These are phyloP conservation scores for Tolypocladium ophioglossoides DNA, from an alignment of 2,329 filamentous ascomycete species.

Conservation along the genomic window DNA sequence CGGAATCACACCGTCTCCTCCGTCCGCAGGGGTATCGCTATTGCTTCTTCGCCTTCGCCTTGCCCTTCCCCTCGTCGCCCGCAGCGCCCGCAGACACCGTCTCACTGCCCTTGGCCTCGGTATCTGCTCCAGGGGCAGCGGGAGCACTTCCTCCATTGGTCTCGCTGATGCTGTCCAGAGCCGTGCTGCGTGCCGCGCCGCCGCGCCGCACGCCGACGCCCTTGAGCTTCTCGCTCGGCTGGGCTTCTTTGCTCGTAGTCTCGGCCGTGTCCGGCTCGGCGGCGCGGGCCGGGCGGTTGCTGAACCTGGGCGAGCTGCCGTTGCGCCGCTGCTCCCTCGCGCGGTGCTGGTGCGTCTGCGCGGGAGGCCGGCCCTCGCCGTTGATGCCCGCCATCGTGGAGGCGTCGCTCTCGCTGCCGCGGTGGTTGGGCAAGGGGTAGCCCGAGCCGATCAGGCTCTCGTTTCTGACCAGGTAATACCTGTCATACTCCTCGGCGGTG, in stretches of 20 bases:
- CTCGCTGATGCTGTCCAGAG: constrained; percentile 2
- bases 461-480: constrained; percentile 41
- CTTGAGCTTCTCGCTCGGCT: constrained; percentile 17
- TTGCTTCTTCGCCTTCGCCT: background rate
- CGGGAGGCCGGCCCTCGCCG: background rate
- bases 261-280: background rate
- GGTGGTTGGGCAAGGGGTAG: constrained; percentile 12
- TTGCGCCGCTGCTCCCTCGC: constrained; percentile 13
- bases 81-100: background rate
- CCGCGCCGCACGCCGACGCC: constrained; percentile 13
- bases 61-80: background rate
- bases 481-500: constrained; percentile 49
- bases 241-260: background rate
- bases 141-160: background rate
- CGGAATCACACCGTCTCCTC: background rate
- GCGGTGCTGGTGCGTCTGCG: constrained; percentile 13
- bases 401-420: constrained; percentile 25
- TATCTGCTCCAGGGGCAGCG: background rate
- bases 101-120: background rate
- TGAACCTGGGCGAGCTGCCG: background rate
- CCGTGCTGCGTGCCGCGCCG: background rate
- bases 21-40: background rate
- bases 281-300: background rate
- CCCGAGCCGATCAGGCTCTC: constrained; percentile 35
- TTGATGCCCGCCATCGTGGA: constrained; percentile 16